These are phyloP conservation scores for Hymenoscyphus linearis DNA, from an alignment of 2,329 filamentous ascomycete species.

Conservation along the genomic window DNA sequence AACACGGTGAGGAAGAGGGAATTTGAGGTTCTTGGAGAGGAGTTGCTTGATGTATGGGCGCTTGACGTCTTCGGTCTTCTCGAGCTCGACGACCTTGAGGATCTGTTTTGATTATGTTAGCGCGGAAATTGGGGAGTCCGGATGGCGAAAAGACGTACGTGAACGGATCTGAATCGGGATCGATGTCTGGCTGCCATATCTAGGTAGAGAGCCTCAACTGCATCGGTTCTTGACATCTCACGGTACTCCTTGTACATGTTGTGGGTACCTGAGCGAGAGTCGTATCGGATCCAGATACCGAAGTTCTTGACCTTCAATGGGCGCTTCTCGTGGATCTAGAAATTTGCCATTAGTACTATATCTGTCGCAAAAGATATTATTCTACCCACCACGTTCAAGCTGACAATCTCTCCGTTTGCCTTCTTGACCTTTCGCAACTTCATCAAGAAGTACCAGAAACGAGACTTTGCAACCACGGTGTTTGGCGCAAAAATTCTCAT, in stretches of 20 bases:
- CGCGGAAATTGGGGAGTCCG: background rate
- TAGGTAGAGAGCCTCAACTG: conserved; percentile 95
- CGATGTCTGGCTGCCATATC: conserved; percentile 99
- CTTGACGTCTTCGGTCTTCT: conserved; percentile 92
- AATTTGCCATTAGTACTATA: conserved; percentile 14
- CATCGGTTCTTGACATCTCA: conserved; percentile 93
- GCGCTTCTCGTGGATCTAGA: conserved; percentile 95
- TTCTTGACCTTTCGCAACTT: conserved; percentile 99
- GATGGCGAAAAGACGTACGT: conserved; percentile 60
- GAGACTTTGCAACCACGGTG: conserved; percentile 96
- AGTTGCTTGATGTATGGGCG: conserved; percentile 99
- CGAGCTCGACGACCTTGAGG: conserved; percentile 95
- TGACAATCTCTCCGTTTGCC: conserved; percentile 98
- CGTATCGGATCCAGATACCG: conserved; percentile 99
- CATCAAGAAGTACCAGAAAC: conserved; percentile 99
- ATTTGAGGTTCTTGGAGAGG: conserved; percentile 88
- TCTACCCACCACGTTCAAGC: conserved; percentile 80
- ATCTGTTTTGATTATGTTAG: conserved; percentile 53
- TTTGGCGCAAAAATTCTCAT: conserved; percentile 99
- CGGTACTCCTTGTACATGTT: conserved; percentile 99
- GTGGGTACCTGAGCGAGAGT: conserved; percentile 99
- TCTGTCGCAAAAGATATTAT: conserved; percentile 3
- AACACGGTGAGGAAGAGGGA: conserved; percentile 97
- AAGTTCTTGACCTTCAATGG: conserved; percentile 99
- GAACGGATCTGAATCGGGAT: conserved; percentile 95